Conservation (phyloP, 306 rosid species). For the Cyamopsis tetragonoloba region DNA sequence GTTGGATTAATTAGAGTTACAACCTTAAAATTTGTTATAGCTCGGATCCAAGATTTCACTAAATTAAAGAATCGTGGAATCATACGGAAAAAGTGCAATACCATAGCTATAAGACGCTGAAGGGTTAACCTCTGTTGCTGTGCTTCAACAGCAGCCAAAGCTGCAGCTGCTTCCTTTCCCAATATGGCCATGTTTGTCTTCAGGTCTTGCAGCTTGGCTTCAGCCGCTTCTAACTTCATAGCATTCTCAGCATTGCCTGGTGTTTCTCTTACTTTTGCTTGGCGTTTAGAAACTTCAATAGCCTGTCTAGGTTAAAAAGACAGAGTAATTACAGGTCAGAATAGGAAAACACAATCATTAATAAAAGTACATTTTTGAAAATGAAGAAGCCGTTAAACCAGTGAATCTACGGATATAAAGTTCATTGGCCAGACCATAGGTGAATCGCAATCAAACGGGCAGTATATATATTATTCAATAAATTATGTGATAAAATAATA, state of each 20-base stretch:
- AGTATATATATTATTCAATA: no score
- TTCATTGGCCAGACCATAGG: no score
- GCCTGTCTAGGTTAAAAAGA: constrained; percentile 87
- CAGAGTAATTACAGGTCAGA: constrained; percentile 35
- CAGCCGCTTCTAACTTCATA: constrained; percentile 85
- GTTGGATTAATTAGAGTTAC: neutral
- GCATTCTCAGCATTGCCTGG: constrained; percentile 71
- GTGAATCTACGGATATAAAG: no score
- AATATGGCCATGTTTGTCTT: constrained; percentile 80
- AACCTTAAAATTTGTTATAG: constrained; percentile 6
- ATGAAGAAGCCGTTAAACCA: no score
- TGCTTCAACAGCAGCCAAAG: constrained; percentile 98
- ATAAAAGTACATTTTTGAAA: constrained; percentile 24
- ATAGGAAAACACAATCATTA: constrained; percentile 14
- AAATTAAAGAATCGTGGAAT: neutral
- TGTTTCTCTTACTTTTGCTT: constrained; percentile 77
- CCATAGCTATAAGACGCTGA: constrained; percentile 95
- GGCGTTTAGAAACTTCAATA: constrained; percentile 88
- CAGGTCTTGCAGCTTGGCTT: constrained; percentile 78
- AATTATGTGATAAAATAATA: no score
- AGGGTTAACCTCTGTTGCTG: constrained; percentile 97
- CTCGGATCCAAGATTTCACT: neutral
- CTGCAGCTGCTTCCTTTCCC: constrained; percentile 98
- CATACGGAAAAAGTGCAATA: constrained; percentile 29
- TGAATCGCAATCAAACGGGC: no score